phyloP scores from a whole-genome alignment of 176 grass and related monocot species.

The Aechmea fasciata region DNA sequence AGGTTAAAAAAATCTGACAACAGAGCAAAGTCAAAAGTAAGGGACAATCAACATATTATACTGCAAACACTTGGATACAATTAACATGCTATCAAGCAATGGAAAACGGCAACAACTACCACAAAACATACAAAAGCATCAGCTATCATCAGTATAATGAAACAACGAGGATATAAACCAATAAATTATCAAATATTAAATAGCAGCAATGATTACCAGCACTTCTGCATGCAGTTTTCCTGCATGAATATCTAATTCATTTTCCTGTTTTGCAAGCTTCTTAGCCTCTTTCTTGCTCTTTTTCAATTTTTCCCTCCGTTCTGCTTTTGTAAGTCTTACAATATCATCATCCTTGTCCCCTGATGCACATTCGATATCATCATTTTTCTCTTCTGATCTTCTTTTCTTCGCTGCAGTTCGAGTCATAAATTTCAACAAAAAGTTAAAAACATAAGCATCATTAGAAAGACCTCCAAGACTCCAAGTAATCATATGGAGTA shows the following conservation, averaged over 20 bases:
- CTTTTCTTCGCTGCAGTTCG: slow-evolving; percentile 44
- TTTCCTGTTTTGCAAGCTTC: slow-evolving; percentile 41
- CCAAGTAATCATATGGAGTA: background rate
- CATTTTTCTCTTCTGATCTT: slow-evolving; percentile 28
- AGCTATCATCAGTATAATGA: background rate
- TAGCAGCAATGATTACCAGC: slow-evolving; percentile 41
- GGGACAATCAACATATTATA: too few species aligned
- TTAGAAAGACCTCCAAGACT: background rate
- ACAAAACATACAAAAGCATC: background rate
- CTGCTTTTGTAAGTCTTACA: slow-evolving; percentile 41
- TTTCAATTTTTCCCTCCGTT: slow-evolving; percentile 36
- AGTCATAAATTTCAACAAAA: background rate
- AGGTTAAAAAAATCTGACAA: background rate
- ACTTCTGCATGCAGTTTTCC: slow-evolving; percentile 67
- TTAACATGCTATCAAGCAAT: background rate
- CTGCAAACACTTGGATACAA: background rate
- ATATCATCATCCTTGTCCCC: slow-evolving; percentile 28
- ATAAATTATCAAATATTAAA: slow-evolving; percentile 7
- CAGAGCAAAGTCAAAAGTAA: background rate
- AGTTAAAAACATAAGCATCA: background rate
- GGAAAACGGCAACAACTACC: too few species aligned
- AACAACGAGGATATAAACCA: background rate
- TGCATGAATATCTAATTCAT: slow-evolving; percentile 25
- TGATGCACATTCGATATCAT: slow-evolving; percentile 20
- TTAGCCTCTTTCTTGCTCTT: slow-evolving; percentile 48